These are phyloP conservation scores for Aspergillus terreus DNA, from an alignment of 2,329 filamentous ascomycete species.

Conservation along the genomic window DNA sequence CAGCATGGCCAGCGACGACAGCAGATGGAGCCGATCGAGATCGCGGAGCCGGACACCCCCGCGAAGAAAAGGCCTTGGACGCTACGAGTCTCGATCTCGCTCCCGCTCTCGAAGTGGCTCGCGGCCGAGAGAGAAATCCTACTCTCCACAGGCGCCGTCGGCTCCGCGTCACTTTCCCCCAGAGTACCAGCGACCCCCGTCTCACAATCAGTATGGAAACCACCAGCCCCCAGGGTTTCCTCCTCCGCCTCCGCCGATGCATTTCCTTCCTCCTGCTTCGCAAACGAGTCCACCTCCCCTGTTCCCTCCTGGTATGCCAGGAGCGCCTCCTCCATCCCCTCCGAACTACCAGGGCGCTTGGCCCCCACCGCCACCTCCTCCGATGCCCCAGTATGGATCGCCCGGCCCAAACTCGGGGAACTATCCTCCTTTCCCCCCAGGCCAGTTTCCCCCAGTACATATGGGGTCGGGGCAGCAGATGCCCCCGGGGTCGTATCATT, in stretches of 20 bases:
- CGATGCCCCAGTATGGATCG: constrained; percentile 19
- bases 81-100: constrained; percentile 25
- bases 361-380: constrained; percentile 34
- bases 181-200: constrained; percentile 10
- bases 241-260: constrained; percentile 18
- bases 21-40: constrained; percentile 25
- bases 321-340: constrained; percentile 27
- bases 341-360: constrained; percentile 33
- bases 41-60: constrained; percentile 30
- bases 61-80: constrained; percentile 12
- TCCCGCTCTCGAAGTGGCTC: constrained; percentile 18
- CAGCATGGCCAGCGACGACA: constrained; percentile 29
- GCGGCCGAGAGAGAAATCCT: constrained; percentile 27
- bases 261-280: constrained; percentile 6
- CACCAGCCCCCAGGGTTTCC: constrained; percentile 10
- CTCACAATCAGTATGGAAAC: constrained; percentile 1
- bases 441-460: constrained; percentile 20
- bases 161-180: constrained; percentile 28
- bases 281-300: neutral
- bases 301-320: constrained; percentile 11
- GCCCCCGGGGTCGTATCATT: constrained; percentile 29
- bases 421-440: constrained; percentile 19
- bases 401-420: neutral
- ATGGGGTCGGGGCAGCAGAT: constrained; percentile 24
- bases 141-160: constrained; percentile 23